These are phyloP conservation scores for Scheffersomyces spartinae DNA, from an alignment of 805 yeast genomes.

Conservation along the genomic window DNA sequence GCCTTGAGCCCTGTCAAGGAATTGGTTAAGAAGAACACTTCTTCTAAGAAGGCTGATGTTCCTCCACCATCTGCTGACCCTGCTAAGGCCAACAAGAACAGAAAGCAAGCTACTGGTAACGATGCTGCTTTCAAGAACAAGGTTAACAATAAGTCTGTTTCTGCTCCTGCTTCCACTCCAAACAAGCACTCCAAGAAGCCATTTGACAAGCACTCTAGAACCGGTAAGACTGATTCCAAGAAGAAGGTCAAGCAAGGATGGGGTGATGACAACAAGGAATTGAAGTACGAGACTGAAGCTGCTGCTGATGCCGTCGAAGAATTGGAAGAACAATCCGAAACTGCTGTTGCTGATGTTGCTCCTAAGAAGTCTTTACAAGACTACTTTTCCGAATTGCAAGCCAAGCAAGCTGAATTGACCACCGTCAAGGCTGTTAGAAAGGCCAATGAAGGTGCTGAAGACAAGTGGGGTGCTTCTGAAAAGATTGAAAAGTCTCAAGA, in stretches of 20 bases:
- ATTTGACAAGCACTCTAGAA: conserved; percentile 78
- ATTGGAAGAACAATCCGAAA: conserved; percentile 31
- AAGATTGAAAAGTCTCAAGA: conserved; percentile 56
- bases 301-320: conserved; percentile 24
- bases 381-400: conserved; percentile 62
- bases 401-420: conserved; percentile 29
- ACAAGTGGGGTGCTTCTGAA: conserved; percentile 43
- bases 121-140: conserved; percentile 77
- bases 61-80: conserved; percentile 78
- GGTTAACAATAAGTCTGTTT: conserved; percentile 58
- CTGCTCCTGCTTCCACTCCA: conserved; percentile 42
- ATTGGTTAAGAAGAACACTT: conserved; percentile 68
- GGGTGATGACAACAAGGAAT: conserved; percentile 73
- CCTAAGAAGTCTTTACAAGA: conserved; percentile 69
- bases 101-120: conserved; percentile 67
- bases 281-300: conserved; percentile 54
- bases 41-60: conserved; percentile 78
- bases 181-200: conserved; percentile 45
- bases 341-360: conserved; percentile 27
- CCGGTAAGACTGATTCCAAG: conserved; percentile 73
- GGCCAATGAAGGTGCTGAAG: conserved; percentile 51
- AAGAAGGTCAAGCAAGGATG: conserved; percentile 81
- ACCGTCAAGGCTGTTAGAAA: conserved; percentile 25
- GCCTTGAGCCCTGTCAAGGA: conserved; percentile 52
- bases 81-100: conserved; percentile 63